Percentiles rank a stretch among this genome's conserved stretches.
Evolutionary conservation across 225 moss, liverwort and hornwort species (phyloP).

Genomic region (Straminergon stramineum): DNA sequence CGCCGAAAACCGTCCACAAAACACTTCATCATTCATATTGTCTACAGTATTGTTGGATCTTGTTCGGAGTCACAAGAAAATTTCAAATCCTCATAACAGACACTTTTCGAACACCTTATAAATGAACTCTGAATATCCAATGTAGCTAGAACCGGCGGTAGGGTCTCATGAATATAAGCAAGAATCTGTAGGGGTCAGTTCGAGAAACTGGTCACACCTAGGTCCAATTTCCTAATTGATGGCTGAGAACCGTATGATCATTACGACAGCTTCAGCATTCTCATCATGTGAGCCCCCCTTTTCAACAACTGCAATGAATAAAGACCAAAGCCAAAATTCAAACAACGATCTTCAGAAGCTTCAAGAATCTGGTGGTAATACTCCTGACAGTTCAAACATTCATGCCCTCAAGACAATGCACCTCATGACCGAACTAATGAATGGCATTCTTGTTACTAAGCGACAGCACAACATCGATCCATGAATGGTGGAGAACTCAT

Average conservation of each 20-base stretch:
- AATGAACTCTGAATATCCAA: too few species aligned
- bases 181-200: background rate
- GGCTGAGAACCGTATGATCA: conserved; percentile 36
- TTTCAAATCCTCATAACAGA: background rate
- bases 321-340: background rate
- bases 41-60: too few species aligned
- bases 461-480: background rate
- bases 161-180: too few species aligned
- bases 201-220: too few species aligned
- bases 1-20: background rate
- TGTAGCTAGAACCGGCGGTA: background rate
- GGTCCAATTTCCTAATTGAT: background rate
- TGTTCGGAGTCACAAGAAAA: too few species aligned
- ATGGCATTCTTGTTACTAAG: background rate
- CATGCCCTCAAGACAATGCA: background rate
- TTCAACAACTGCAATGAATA: background rate
- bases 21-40: background rate
- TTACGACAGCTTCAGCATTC: background rate
- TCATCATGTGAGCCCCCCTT: background rate
- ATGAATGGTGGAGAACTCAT: conserved; percentile 62
- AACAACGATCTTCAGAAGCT: background rate
- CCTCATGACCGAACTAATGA: background rate
- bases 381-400: background rate
- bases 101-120: too few species aligned
- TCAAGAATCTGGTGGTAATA: background rate